Conservation (phyloP, 2,329 filamentous ascomycete genomes). For the Penicillium hesseltinei region DNA sequence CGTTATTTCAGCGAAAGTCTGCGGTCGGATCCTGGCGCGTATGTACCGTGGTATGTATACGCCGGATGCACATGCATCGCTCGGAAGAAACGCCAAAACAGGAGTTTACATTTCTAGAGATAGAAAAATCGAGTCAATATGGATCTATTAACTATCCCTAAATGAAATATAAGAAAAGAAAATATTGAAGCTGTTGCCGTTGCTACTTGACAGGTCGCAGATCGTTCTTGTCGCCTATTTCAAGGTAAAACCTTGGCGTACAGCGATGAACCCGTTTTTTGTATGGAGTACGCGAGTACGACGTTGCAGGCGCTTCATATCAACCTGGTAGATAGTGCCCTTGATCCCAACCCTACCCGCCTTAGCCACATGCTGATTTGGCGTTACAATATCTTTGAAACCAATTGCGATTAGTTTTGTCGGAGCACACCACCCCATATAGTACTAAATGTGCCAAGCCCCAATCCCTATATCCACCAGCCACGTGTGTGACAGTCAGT, state of each 20-base stretch:
- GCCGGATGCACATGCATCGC: not conserved
- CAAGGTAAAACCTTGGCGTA: not conserved
- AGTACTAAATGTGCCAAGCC: not conserved
- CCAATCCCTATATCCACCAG: constrained; percentile 5
- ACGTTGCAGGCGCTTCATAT: not conserved
- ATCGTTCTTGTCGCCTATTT: not conserved
- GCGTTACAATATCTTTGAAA: not conserved
- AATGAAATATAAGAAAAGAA: not conserved
- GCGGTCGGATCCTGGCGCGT: not conserved
- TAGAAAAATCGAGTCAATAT: not conserved
- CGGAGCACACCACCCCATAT: not conserved
- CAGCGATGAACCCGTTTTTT: not conserved
- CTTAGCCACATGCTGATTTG: not conserved
- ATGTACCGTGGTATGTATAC: not conserved
- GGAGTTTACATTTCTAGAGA: not conserved
- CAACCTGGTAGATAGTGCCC: not conserved
- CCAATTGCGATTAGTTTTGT: not conserved
- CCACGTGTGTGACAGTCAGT: constrained; percentile 25
- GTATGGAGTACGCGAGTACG: not conserved
- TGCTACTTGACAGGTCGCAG: not conserved
- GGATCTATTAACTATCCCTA: not conserved
- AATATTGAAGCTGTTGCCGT: not conserved
- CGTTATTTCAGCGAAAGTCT: not conserved
- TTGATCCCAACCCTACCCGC: not conserved
- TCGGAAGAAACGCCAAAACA: not conserved